Evolutionary conservation across 192 early-diverging fungal genomes (phyloP), one percentile per base, ranked within the genome.

Genomic region (Cladochytrium replicatum): DNA sequence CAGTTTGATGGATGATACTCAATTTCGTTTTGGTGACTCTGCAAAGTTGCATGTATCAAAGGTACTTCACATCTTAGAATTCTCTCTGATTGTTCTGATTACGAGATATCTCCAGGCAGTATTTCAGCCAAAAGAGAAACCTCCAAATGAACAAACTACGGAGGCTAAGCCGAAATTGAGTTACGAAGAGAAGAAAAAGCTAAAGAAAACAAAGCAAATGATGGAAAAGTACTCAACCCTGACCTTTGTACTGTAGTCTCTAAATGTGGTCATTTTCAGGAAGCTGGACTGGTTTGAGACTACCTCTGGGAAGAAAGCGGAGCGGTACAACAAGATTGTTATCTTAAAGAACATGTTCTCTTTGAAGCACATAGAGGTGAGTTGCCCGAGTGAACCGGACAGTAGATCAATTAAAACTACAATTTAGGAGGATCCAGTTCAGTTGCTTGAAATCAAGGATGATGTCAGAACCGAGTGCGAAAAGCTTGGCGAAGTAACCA

Each of bases 271-370:
- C n/a, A 4, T 54, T 24, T 43, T 22, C 65, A 89, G 87, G 53
- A 86, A 89, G 54, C 69, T 98, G 29, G 89, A 87, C 54, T 98
- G 95, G 95, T 74, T 80, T 51, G 92, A 98, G 29, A 71, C 76
- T 39, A 60, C 63, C 31, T 54, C 65, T 28, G 80, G 75, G 27
- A 83, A 86, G 40, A 64, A 61, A 48, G 64, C 78, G 1, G 89
- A 89, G 8, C 80, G 86, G 54, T 82, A 83, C 51, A 61, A 59
- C 38, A 86, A 84, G 41, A 83, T 89, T 27, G 89, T 96, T 6
- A 85, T 99, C 40, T 63, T 99, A 27, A 93, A 93, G 63, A 72
- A 92, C 58, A 96, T 99, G 93, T 99, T 93, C 58, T 88, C 88
- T 2, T 53, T 80, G 13, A 57, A 82, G 31, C 91, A 99, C 63